phyloP scores from a whole-genome alignment of 495 filamentous ascomycete species.

The Penicillium lividum region DNA sequence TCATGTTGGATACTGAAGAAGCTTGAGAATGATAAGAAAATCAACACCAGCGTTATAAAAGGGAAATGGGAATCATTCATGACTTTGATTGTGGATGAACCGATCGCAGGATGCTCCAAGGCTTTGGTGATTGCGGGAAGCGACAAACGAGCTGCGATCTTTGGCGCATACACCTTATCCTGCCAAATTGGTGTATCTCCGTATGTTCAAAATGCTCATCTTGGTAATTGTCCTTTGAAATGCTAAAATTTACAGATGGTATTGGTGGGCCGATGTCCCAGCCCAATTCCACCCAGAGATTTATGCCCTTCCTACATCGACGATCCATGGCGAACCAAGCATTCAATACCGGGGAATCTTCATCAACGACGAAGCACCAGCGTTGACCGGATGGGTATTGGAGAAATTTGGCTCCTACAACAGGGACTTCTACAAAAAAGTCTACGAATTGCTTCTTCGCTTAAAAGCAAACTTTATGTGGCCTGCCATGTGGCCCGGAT shows the following conservation, averaged over 20 bases:
- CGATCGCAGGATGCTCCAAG: constrained; percentile 54
- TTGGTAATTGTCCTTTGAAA: too few relatives aligned
- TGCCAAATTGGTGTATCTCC: constrained; percentile 77
- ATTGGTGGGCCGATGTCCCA: constrained; percentile 73
- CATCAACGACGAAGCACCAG: constrained; percentile 76
- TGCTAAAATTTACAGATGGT: constrained; percentile 47
- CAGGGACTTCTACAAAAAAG: constrained; percentile 63
- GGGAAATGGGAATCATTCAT: constrained; percentile 73
- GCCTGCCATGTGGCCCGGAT: constrained; percentile 63
- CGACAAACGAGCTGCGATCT: constrained; percentile 70
- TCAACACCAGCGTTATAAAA: constrained; percentile 54
- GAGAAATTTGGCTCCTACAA: constrained; percentile 60
- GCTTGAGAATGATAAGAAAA: constrained; percentile 53
- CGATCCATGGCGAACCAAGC: constrained; percentile 60
- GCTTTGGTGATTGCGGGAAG: constrained; percentile 70
- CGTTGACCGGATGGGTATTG: constrained; percentile 68
- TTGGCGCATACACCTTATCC: constrained; percentile 70
- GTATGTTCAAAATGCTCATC: constrained; percentile 1
- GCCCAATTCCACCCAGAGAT: constrained; percentile 53
- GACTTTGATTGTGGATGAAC: constrained; percentile 58
- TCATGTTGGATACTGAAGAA: constrained; percentile 60
- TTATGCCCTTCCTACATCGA: constrained; percentile 53
- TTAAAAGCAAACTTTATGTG: constrained; percentile 74
- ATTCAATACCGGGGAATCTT: constrained; percentile 80
- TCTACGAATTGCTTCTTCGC: constrained; percentile 72